Evolutionary conservation across 371 early-diverging fungal species (phyloP), one percentile per base, ranked within the genome.

Genomic region (Catenaria anguillulae): DNA sequence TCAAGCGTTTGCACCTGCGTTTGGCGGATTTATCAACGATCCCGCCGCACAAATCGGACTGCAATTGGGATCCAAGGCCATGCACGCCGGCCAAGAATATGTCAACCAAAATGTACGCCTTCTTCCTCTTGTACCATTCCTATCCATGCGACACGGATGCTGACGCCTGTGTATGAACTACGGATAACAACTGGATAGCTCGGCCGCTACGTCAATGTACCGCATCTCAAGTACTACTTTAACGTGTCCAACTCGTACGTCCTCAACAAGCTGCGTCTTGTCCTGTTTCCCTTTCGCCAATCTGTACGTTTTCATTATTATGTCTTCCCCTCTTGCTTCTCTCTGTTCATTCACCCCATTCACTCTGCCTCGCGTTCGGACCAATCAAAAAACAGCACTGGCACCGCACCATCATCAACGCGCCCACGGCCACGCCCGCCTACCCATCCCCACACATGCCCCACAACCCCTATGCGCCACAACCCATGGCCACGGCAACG

Each of bases 201-300:
- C 62, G 82, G 81, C 58, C 81, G 86, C 65, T 92, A 85, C 75
- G 77, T 97, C 37, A 88, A 89, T 69, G 77, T 93, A 69, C 80
- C 83, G 26, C 83, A 82, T 62, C 74, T 97, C 54, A 87, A 90
- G 74, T 87, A 86, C 63, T 98, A 97, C 75, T 99, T 97, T 70
- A 90, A 95, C 67, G 95, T 99, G 56, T 89, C 86, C 70, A 97
- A 97, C 73, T 72, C 80, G 29, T 97, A 95, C 67, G 93, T 99
- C 23, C 68, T 91, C 35, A 80, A 78, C 62, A 99, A 99, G 74
- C 71, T 97, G 8, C 73, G 77, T 33, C 68, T 92, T 36, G 76
- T 99, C n/a, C 64, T 95, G 58, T 96, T 95, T 69, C 99, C 99
- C 23, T 98, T 91, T 84, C 77, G 87, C 48, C 90, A 93, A 65